phyloP scores from a whole-genome alignment of 768 basidiomycete species.

The Tylopilus rubrobrunneus region DNA sequence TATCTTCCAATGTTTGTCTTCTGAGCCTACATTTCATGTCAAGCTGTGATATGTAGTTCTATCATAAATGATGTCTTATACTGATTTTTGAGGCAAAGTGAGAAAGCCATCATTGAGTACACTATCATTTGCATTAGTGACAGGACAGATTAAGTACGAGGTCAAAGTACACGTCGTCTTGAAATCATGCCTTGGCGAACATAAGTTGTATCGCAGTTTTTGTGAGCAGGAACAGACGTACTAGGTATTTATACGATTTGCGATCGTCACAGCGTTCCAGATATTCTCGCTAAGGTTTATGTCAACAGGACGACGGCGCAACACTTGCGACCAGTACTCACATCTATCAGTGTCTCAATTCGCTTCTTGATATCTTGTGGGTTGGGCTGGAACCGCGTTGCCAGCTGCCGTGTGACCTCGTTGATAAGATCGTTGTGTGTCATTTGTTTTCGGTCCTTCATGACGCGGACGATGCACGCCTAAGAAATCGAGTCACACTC shows the following conservation, averaged over 20 bases:
- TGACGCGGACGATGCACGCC: slow-evolving; percentile 96
- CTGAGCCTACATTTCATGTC: slow-evolving; percentile 34
- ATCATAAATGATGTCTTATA: not conserved
- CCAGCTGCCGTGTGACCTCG: slow-evolving; percentile 85
- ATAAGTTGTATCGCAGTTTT: not conserved
- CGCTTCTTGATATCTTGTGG: slow-evolving; percentile 87
- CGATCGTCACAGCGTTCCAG: slow-evolving; percentile 85
- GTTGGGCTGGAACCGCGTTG: slow-evolving; percentile 81
- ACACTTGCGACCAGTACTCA: slow-evolving; percentile 32
- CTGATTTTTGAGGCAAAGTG: too few species aligned
- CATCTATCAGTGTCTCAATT: slow-evolving; percentile 92
- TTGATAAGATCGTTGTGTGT: slow-evolving; percentile 83
- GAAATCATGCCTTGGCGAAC: slow-evolving; percentile 23
- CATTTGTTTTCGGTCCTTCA: slow-evolving; percentile 94
- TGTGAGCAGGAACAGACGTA: slow-evolving; percentile 14
- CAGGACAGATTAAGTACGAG: not conserved
- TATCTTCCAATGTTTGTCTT: slow-evolving; percentile 3
- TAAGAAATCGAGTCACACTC: slow-evolving; percentile 31
- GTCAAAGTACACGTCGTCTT: not conserved
- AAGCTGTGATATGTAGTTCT: slow-evolving; percentile 31
- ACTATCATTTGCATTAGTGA: not conserved
- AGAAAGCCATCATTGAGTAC: not conserved
- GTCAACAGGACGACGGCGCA: not conserved
- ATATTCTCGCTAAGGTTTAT: slow-evolving; percentile 73
- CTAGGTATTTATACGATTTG: slow-evolving; percentile 84